These are phyloP conservation scores for Microstegium vimineum DNA, from an alignment of 176 grass and related monocot genomes.

Conservation along the genomic window DNA sequence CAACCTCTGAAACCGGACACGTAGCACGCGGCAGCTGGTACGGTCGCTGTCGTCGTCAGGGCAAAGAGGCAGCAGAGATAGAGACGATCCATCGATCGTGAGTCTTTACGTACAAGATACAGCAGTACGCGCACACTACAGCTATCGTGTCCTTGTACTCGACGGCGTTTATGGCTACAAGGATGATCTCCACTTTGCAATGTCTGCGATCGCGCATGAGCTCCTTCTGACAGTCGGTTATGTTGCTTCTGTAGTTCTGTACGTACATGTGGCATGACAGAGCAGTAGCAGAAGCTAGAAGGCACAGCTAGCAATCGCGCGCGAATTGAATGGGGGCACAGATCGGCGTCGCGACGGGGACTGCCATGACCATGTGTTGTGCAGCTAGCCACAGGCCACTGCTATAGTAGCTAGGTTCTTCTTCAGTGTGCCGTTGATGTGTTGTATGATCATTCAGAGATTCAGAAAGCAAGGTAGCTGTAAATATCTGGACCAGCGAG, in stretches of 20 bases:
- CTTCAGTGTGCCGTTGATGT: not conserved
- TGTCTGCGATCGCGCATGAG: not conserved
- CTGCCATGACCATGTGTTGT: not conserved
- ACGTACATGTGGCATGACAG: constrained; percentile 7
- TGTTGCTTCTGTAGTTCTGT: not conserved
- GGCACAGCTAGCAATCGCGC: constrained; percentile 16
- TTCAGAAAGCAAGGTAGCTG: not conserved
- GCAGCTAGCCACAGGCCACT: not conserved
- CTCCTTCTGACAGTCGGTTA: constrained; percentile 19
- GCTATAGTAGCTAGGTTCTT: not conserved
- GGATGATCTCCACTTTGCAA: constrained; percentile 40
- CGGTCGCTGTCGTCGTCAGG: not conserved
- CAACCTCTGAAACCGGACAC: constrained; percentile 30
- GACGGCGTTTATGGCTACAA: constrained; percentile 24
- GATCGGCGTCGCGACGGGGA: not conserved
- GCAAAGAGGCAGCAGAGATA: not conserved
- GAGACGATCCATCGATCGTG: not conserved
- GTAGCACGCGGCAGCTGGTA: not conserved
- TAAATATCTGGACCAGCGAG: not conserved
- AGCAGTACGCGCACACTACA: not conserved
- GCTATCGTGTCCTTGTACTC: constrained; percentile 7
- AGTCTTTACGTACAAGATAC: constrained; percentile 58
- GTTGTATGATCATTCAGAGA: not conserved
- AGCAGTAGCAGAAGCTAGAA: not conserved
- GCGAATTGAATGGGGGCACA: not conserved